A percentile compares a stretch with the other conserved stretches of the same genome.
Conservation (phyloP, 768 basidiomycete species). For the Megacollybia marginata region DNA sequence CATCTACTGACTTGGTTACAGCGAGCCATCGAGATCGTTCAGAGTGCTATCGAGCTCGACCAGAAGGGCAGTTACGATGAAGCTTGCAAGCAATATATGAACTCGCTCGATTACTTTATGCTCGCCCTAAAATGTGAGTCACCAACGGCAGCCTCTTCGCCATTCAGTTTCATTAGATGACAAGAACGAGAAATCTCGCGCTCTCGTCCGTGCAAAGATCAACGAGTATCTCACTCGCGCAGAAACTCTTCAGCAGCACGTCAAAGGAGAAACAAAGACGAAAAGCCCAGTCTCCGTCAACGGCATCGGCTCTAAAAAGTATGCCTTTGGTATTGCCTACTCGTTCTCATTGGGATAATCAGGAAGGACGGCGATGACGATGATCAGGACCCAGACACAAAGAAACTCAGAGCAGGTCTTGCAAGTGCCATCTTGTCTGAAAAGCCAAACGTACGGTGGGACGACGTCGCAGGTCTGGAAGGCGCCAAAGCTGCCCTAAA, state of each 20-base stretch:
- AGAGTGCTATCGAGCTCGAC: slow-evolving; percentile 90
- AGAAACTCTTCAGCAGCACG: slow-evolving; percentile 84
- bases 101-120: slow-evolving; percentile 97
- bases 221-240: slow-evolving; percentile 88
- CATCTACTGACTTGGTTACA: neutral
- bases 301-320: slow-evolving; percentile 19
- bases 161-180: slow-evolving; percentile 45
- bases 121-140: slow-evolving; percentile 85
- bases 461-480: slow-evolving; percentile 96
- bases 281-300: slow-evolving; percentile 38
- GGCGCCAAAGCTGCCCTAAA: slow-evolving; percentile 93
- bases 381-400: slow-evolving; percentile 84
- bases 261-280: slow-evolving; percentile 58
- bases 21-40: slow-evolving; percentile 80
- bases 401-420: slow-evolving; percentile 92
- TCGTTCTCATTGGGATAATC: neutral
- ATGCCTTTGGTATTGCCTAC: neutral
- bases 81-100: slow-evolving; percentile 92
- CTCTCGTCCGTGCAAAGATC: slow-evolving; percentile 81
- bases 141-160: neutral
- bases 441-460: slow-evolving; percentile 95
- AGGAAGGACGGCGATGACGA: slow-evolving; percentile 54
- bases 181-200: slow-evolving; percentile 91
- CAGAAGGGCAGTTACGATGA: slow-evolving; percentile 88
- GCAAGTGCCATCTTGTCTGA: slow-evolving; percentile 85